These are phyloP conservation scores for Fusarium subglutinans DNA, from an alignment of 2,329 filamentous ascomycete genomes.

Conservation along the genomic window DNA sequence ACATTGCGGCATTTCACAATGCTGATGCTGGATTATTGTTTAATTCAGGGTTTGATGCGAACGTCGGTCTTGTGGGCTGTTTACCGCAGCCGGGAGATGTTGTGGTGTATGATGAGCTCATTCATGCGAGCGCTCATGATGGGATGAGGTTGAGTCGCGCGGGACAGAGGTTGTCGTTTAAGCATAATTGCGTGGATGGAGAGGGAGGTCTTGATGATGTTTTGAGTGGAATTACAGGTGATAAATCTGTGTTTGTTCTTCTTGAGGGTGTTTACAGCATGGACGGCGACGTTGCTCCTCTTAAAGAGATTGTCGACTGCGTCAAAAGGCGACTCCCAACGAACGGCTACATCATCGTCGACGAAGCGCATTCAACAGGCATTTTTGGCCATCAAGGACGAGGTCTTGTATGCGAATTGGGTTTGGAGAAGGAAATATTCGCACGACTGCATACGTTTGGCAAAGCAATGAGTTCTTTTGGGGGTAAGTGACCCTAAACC, in stretches of 20 bases:
- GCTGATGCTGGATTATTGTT: slow-evolving; percentile 60
- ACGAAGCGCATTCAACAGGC: slow-evolving; percentile 75
- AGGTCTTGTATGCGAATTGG: slow-evolving; percentile 66
- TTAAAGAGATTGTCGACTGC: slow-evolving; percentile 66
- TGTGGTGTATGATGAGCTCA: slow-evolving; percentile 77
- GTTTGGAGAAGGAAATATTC: slow-evolving; percentile 64
- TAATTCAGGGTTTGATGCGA: slow-evolving; percentile 72
- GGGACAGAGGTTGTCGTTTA: slow-evolving; percentile 57
- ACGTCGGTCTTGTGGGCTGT: slow-evolving; percentile 69
- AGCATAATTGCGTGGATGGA: slow-evolving; percentile 61
- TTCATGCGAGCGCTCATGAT: slow-evolving; percentile 83
- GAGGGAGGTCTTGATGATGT: slow-evolving; percentile 45
- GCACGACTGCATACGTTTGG: slow-evolving; percentile 72
- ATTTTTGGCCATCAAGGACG: slow-evolving; percentile 64
- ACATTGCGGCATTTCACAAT: slow-evolving; percentile 59
- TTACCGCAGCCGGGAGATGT: slow-evolving; percentile 68
- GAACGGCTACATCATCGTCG: slow-evolving; percentile 72
- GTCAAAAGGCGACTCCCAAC: slow-evolving; percentile 66
- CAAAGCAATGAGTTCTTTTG: slow-evolving; percentile 73
- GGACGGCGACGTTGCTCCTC: slow-evolving; percentile 78
- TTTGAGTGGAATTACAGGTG: slow-evolving; percentile 46
- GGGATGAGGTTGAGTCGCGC: slow-evolving; percentile 75
- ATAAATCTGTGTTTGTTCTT: slow-evolving; percentile 70
- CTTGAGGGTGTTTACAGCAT: slow-evolving; percentile 82
- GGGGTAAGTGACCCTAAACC: slow-evolving; percentile 62